Percentiles rank a stretch among this genome's conserved stretches.
Evolutionary conservation across 345 rosid species (phyloP).

Genomic region (Corchorus capsularis): DNA sequence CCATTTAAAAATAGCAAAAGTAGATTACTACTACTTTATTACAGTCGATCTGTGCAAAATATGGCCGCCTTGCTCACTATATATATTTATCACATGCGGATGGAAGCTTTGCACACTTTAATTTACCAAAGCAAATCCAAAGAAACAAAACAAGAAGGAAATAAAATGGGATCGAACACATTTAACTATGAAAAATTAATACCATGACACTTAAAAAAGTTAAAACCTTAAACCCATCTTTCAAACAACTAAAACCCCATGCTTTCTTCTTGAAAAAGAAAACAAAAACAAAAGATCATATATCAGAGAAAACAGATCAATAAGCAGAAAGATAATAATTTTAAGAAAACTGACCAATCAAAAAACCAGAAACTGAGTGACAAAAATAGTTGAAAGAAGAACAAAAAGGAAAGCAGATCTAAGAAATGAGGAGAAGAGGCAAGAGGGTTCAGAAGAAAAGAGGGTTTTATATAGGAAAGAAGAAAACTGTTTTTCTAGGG

Average conservation of each 20-base stretch:
- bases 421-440: not conserved
- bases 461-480: not conserved
- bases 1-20: not conserved
- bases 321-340: too few relatives aligned
- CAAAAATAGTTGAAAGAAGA: not conserved
- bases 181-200: not conserved
- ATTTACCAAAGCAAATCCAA: too few relatives aligned
- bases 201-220: not conserved
- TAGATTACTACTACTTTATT: not conserved
- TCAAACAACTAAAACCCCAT: not conserved
- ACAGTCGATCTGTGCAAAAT: conserved; percentile 6
- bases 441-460: not conserved
- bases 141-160: not conserved
- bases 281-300: too few relatives aligned
- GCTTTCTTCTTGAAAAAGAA: not conserved
- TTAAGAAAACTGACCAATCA: too few relatives aligned
- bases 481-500: not conserved
- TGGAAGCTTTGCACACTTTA: conserved; percentile 16
- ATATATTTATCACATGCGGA: conserved; percentile 1
- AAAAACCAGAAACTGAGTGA: not conserved
- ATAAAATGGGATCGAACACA: not conserved
- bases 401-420: not conserved
- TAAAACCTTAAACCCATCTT: not conserved
- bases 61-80: conserved; percentile 19
- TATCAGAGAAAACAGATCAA: too few relatives aligned